phyloP scores from a whole-genome alignment of 2,329 filamentous ascomycete genomes.

The Stagonosporopsis chrysanthemi region DNA sequence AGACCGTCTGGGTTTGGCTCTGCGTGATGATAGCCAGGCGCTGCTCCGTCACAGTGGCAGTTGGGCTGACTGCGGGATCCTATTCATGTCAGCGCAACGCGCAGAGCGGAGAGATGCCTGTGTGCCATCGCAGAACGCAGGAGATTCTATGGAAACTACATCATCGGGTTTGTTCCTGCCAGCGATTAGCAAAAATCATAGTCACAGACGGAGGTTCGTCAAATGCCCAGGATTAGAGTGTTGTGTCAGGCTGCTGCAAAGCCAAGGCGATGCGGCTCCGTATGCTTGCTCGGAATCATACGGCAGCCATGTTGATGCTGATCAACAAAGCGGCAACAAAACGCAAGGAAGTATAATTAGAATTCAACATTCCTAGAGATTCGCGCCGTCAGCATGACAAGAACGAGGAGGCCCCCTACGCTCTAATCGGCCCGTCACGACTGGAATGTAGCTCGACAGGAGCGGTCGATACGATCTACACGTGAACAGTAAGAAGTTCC shows the following conservation, averaged over 20 bases:
- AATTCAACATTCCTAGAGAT: not conserved
- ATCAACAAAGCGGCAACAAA: not conserved
- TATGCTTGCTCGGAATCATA: no score
- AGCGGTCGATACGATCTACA: not conserved
- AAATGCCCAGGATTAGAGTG: not conserved
- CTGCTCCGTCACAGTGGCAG: conserved; percentile 10
- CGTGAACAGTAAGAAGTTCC: not conserved
- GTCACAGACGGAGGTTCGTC: no score
- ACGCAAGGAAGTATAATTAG: not conserved
- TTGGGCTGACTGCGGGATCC: conserved; percentile 1
- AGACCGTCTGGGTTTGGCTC: not conserved
- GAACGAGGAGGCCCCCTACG: no score
- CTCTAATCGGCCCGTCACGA: not conserved
- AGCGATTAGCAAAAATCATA: no score
- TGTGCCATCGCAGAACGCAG: conserved; percentile 2
- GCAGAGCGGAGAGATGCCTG: not conserved
- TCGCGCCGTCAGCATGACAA: not conserved
- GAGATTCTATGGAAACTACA: not conserved
- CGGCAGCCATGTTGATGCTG: not conserved
- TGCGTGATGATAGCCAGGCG: not conserved
- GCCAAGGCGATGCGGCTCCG: not conserved
- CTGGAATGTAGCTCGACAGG: not conserved
- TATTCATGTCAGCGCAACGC: conserved; percentile 4
- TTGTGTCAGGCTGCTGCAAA: not conserved
- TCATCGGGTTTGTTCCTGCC: not conserved